These are phyloP conservation scores for Pyrenochaeta sp. DNA, from an alignment of 2,329 filamentous ascomycete genomes.

Conservation along the genomic window DNA sequence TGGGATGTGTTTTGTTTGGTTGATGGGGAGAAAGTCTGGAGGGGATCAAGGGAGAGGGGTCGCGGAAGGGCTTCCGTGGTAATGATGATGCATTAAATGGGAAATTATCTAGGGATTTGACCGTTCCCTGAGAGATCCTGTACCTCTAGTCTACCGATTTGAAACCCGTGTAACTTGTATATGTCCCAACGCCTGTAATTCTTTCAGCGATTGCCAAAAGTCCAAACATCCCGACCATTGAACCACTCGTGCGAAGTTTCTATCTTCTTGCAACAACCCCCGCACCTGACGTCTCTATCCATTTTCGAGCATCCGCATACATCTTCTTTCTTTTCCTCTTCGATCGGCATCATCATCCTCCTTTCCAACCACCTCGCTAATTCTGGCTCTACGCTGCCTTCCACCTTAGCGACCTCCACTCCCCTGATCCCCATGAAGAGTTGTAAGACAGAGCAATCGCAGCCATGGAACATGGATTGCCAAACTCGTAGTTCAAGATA, in stretches of 20 bases:
- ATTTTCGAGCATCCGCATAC: slow-evolving; percentile 34
- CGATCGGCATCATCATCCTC: slow-evolving; percentile 51
- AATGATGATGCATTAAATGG: too few species aligned
- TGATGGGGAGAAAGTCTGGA: too few species aligned
- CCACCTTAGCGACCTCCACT: slow-evolving; percentile 53
- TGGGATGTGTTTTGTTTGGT: too few species aligned
- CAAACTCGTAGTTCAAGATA: slow-evolving; percentile 59
- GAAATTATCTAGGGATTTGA: too few species aligned
- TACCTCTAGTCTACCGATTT: neutral
- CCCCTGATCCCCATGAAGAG: slow-evolving; percentile 57
- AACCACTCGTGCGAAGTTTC: slow-evolving; percentile 19
- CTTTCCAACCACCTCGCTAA: slow-evolving; percentile 56
- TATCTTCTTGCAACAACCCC: slow-evolving; percentile 22
- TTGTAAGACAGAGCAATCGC: slow-evolving; percentile 52
- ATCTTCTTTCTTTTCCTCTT: slow-evolving; percentile 21
- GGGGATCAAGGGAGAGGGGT: too few species aligned
- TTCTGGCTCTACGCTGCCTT: slow-evolving; percentile 51
- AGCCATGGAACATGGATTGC: slow-evolving; percentile 49
- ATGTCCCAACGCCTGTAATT: neutral
- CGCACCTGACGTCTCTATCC: slow-evolving; percentile 43
- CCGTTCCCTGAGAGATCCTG: neutral
- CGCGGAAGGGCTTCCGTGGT: too few species aligned
- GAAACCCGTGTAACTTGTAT: too few species aligned
- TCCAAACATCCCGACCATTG: slow-evolving; percentile 26
- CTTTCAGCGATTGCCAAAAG: slow-evolving; percentile 26